Percentiles rank a stretch among this genome's conserved stretches.
Evolutionary conservation across 1,139 yeast species (phyloP).

Genomic region (Suhomyces kunorum): DNA sequence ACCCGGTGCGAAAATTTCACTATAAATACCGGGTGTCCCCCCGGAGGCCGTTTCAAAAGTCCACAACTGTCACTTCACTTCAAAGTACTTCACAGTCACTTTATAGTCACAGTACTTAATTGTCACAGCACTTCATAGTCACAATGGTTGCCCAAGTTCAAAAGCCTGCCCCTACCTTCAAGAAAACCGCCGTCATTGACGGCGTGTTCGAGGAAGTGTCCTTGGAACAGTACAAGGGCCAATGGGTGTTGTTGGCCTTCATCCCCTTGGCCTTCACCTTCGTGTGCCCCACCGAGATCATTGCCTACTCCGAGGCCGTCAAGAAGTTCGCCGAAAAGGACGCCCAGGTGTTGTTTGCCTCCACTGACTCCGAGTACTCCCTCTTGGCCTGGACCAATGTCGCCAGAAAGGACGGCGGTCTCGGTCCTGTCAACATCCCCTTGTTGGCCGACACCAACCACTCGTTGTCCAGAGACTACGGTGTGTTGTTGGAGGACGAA

Average conservation of each 20-base stretch:
- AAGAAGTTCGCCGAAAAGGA: constrained; percentile 86
- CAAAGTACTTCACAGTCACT: too few relatives aligned
- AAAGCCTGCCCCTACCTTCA: constrained; percentile 95
- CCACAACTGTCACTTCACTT: neutral
- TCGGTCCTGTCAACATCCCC: constrained; percentile 93
- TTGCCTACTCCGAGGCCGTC: constrained; percentile 95
- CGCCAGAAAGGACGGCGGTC: constrained; percentile 96
- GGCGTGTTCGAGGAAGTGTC: constrained; percentile 94
- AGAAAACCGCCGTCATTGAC: constrained; percentile 94
- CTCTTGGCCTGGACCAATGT: constrained; percentile 97
- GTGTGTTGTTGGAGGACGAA: constrained; percentile 92
- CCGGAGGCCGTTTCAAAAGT: neutral
- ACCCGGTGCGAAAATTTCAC: too few relatives aligned
- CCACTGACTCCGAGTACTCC: constrained; percentile 97
- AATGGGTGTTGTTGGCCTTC: constrained; percentile 96
- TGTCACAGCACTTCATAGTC: too few relatives aligned
- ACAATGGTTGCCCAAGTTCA: constrained; percentile 87
- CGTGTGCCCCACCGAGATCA: constrained; percentile 98
- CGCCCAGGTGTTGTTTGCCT: constrained; percentile 89
- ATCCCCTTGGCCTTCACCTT: constrained; percentile 99
- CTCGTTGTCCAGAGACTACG: constrained; percentile 90
- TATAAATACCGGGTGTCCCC: constrained; percentile 7
- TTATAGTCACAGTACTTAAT: too few relatives aligned
- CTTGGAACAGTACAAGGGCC: constrained; percentile 93
- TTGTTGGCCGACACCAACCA: constrained; percentile 96